Evolutionary conservation across 225 moss, liverwort and hornwort genomes (phyloP).

Genomic region (Pleurozium schreberi): DNA sequence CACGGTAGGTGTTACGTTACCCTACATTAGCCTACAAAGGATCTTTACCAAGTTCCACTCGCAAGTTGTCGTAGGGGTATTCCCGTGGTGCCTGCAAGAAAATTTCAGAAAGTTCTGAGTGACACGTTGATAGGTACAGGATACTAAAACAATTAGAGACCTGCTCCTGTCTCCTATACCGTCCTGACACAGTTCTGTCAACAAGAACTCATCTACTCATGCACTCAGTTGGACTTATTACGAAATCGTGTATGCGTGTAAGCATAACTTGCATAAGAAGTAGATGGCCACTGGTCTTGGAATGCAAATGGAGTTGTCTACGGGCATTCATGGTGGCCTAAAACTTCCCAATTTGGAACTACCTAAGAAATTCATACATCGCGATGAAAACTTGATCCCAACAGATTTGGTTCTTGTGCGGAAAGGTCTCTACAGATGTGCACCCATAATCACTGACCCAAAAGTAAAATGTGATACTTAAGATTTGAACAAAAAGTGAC

Average conservation of each 20-base stretch:
- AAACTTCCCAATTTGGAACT: neutral
- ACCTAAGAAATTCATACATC: neutral
- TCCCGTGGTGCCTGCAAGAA: conserved; percentile 68
- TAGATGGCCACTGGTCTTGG: neutral
- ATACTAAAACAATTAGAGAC: neutral
- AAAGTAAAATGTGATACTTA: neutral
- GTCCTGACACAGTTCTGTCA: neutral
- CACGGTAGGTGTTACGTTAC: neutral
- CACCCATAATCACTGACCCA: neutral
- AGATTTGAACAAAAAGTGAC: neutral
- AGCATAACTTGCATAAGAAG: neutral
- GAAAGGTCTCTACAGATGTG: neutral
- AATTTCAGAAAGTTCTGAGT: neutral
- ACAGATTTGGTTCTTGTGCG: no score
- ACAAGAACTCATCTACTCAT: no score
- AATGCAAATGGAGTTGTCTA: neutral
- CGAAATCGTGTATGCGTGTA: neutral
- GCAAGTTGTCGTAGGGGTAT: conserved; percentile 79
- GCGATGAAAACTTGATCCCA: neutral
- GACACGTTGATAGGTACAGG: neutral
- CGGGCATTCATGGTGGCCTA: neutral
- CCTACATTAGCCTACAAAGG: conserved; percentile 3
- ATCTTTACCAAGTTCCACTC: conserved; percentile 77
- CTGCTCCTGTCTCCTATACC: neutral
- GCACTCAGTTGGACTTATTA: neutral